phyloP scores from a whole-genome alignment of 257 asterid species.

The Solanum dulcamara region DNA sequence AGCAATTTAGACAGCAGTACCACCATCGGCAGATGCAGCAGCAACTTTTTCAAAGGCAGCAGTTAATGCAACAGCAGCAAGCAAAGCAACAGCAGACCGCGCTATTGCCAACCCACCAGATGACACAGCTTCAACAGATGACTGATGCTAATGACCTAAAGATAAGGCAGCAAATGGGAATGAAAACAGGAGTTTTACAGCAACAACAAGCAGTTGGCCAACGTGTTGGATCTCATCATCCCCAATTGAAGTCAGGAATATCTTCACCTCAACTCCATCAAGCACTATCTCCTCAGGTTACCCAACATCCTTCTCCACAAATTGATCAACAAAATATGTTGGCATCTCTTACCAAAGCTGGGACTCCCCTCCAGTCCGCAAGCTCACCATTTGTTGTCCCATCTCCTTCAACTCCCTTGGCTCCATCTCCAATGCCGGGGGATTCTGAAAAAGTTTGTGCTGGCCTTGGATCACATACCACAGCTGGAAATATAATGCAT shows the following conservation, averaged over 20 bases:
- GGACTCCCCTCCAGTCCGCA: slow-evolving; percentile 81
- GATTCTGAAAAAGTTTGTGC: slow-evolving; percentile 70
- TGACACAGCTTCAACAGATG: slow-evolving; percentile 61
- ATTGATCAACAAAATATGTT: slow-evolving; percentile 65
- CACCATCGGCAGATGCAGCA: slow-evolving; percentile 43
- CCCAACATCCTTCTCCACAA: slow-evolving; percentile 82
- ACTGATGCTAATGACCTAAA: slow-evolving; percentile 65
- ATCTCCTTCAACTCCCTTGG: slow-evolving; percentile 88
- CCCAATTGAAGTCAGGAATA: slow-evolving; percentile 54
- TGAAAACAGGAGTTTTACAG: slow-evolving; percentile 60
- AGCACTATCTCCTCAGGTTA: slow-evolving; percentile 68
- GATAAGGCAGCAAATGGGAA: slow-evolving; percentile 75
- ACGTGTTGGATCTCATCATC: slow-evolving; percentile 60
- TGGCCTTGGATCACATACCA: slow-evolving; percentile 46
- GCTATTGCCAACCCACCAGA: slow-evolving; percentile 43
- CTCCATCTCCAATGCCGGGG: slow-evolving; percentile 84
- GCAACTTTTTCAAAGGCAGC: slow-evolving; percentile 55
- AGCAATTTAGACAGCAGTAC: slow-evolving; percentile 3
- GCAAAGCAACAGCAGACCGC: slow-evolving; percentile 44
- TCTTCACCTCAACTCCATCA: slow-evolving; percentile 79
- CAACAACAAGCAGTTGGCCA: slow-evolving; percentile 55
- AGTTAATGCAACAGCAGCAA: slow-evolving; percentile 56
- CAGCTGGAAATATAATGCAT: slow-evolving; percentile 48
- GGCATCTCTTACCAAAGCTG: slow-evolving; percentile 50
- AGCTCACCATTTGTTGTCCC: slow-evolving; percentile 77